phyloP scores from a whole-genome alignment of 164 flowering plant genomes.

The Vitis riparia region DNA sequence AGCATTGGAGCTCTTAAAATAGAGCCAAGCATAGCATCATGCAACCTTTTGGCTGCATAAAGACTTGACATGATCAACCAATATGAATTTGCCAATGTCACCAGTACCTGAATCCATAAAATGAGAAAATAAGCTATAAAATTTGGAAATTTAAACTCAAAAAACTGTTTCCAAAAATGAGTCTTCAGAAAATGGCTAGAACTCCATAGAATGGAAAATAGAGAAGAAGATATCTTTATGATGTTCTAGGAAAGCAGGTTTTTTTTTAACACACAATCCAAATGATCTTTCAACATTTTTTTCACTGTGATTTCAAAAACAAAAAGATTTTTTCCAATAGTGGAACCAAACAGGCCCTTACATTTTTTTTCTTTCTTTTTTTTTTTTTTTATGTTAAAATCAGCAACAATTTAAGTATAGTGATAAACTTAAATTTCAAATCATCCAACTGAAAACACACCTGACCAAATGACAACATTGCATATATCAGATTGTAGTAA shows the following conservation, averaged over 20 bases:
- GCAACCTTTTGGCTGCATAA: conserved; percentile 90
- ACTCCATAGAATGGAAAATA: too few species aligned
- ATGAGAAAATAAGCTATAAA: neutral
- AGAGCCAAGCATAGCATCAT: conserved; percentile 86
- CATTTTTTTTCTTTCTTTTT: too few species aligned
- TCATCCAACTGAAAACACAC: conserved; percentile 32
- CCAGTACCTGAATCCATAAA: conserved; percentile 63
- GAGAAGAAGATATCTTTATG: too few species aligned
- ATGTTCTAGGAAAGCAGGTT: too few species aligned
- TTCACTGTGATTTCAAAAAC: too few species aligned
- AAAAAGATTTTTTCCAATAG: too few species aligned
- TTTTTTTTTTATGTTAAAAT: too few species aligned
- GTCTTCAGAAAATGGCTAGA: too few species aligned
- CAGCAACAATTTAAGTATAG: neutral
- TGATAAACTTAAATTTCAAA: conserved; percentile 1
- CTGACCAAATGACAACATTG: conserved; percentile 79
- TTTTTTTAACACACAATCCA: too few species aligned
- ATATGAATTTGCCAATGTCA: conserved; percentile 81
- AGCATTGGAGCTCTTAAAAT: conserved; percentile 97
- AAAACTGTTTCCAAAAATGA: neutral
- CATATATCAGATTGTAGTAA: conserved; percentile 74
- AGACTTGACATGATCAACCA: conserved; percentile 92
- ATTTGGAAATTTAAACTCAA: neutral
- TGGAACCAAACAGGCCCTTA: too few species aligned
- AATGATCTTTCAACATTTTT: too few species aligned